Percentiles rank a stretch among this genome's conserved stretches.
phyloP scores from a whole-genome alignment of 1,139 yeast species.

The Wickerhamiella pararugosa region DNA sequence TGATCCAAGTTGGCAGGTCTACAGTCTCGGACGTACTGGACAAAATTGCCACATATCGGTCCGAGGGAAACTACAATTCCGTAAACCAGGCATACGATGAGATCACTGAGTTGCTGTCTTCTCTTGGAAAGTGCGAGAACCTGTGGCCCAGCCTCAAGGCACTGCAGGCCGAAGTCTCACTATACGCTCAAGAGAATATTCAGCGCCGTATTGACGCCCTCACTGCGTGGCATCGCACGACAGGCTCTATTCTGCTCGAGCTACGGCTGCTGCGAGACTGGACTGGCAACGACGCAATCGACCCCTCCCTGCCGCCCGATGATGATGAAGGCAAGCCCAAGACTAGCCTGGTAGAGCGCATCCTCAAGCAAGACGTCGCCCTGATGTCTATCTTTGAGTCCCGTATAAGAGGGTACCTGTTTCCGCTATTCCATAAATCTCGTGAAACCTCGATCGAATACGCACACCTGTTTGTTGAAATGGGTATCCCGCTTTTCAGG shows the following conservation, averaged over 20 bases:
- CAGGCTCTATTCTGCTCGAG: constrained; percentile 52
- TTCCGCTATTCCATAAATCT: constrained; percentile 67
- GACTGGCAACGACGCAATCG: constrained; percentile 75
- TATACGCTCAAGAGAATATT: constrained; percentile 51
- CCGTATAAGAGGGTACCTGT: constrained; percentile 43
- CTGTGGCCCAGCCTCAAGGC: constrained; percentile 71
- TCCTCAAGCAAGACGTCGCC: constrained; percentile 67
- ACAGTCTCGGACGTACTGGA: constrained; percentile 61
- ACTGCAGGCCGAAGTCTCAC: constrained; percentile 66
- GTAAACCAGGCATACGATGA: constrained; percentile 27
- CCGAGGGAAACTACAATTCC: constrained; percentile 15
- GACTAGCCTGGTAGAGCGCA: constrained; percentile 63
- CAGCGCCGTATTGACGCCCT: constrained; percentile 57
- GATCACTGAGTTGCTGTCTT: constrained; percentile 42
- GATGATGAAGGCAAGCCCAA: constrained; percentile 15
- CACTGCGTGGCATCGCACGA: constrained; percentile 70
- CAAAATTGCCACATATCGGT: constrained; percentile 51
- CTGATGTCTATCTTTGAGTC: constrained; percentile 47
- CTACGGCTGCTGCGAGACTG: constrained; percentile 40
- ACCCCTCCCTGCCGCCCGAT: constrained; percentile 30
- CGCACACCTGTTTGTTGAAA: constrained; percentile 44
- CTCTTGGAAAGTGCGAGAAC: constrained; percentile 54
- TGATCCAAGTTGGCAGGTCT: constrained; percentile 57
- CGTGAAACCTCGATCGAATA: constrained; percentile 54
- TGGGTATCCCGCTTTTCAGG: constrained; percentile 65